Conservation (phyloP, 768 basidiomycete genomes). For the Holtermannia corniformis region DNA sequence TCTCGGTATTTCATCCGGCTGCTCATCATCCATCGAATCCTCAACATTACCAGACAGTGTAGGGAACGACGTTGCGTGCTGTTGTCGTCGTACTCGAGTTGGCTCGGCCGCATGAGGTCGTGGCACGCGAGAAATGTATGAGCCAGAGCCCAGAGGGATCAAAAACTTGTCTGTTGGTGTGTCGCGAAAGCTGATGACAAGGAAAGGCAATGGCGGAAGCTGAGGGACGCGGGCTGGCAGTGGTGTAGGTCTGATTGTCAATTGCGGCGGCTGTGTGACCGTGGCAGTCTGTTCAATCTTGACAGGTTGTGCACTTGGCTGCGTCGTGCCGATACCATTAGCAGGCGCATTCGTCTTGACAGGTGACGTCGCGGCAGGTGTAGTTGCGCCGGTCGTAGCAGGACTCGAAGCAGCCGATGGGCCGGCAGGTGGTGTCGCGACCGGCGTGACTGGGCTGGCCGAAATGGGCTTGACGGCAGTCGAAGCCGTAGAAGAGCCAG, state of each 20-base stretch:
- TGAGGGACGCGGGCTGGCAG: neutral
- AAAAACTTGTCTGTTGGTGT: slow-evolving; percentile 27
- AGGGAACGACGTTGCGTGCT: neutral
- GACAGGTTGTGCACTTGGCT: neutral
- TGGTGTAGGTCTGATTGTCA: neutral
- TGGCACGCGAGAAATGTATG: slow-evolving; percentile 23
- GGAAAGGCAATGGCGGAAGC: slow-evolving; percentile 15
- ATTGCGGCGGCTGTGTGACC: neutral
- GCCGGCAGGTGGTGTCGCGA: neutral
- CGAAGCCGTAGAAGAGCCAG: neutral
- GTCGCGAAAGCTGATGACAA: slow-evolving; percentile 31
- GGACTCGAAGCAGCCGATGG: too few relatives aligned
- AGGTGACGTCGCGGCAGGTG: neutral
- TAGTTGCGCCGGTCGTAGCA: neutral
- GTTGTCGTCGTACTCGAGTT: neutral
- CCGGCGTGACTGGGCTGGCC: neutral
- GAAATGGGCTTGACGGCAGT: neutral
- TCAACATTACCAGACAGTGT: neutral
- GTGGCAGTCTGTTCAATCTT: neutral
- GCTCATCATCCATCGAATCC: neutral
- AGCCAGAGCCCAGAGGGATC: slow-evolving; percentile 20
- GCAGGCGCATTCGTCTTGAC: neutral
- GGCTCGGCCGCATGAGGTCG: slow-evolving; percentile 24
- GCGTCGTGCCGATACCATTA: too few relatives aligned
- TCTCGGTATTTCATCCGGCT: neutral